Base-by-base conservation (phyloP, 2,329 filamentous ascomycete genomes). In the Fusarium sp. region DNA sequence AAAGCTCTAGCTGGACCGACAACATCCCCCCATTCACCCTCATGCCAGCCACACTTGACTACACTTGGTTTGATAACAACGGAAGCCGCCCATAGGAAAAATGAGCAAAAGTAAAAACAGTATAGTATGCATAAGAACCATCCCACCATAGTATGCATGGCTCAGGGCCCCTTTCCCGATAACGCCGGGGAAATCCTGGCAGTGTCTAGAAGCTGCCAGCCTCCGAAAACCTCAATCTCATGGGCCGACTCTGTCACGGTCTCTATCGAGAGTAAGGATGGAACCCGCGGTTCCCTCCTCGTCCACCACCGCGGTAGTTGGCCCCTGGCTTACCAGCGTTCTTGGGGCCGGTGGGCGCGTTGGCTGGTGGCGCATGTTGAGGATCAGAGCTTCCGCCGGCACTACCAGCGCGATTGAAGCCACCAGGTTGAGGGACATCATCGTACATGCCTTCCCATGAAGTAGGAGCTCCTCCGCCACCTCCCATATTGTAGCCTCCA, bases 361-460 rank as follows among this genome's bases (percentile, higher is more conserved):
- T 88, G 59, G 81, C 83, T 3, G 87, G 87, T 25, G 82, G 82
- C 24, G 81, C 82, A 66, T 88, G 86, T 25, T 80, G 77, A 2
- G 85, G 81, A 46, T 81, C 78, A 43, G 81, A 78, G 53, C 79
- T 81, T 40, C 79, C 81, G 62, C 81, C 82, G 62, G 80, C 81
- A 75, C 81, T 80, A 72, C 81, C 81, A 77, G 82, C 73, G 27
- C 81, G 81, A 32, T 77, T 73, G 63, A 82, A 84, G 71, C 85
- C 83, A n/a, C 73, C 74, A 25, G 93, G 93, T 78, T 95, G 93
- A 18, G 94, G 95, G 3, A 95, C 93, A 79, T 98, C 95, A 78
- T 98, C 95, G 80, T 98, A 98, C 94, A 97, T 97, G 76, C 95
- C 95, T 80, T 98, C 95, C 94, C 95, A 98, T 43, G 91, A 95